Evolutionary conservation across 805 yeast species (phyloP).

Genomic region (Jamesozyma hellenica): DNA sequence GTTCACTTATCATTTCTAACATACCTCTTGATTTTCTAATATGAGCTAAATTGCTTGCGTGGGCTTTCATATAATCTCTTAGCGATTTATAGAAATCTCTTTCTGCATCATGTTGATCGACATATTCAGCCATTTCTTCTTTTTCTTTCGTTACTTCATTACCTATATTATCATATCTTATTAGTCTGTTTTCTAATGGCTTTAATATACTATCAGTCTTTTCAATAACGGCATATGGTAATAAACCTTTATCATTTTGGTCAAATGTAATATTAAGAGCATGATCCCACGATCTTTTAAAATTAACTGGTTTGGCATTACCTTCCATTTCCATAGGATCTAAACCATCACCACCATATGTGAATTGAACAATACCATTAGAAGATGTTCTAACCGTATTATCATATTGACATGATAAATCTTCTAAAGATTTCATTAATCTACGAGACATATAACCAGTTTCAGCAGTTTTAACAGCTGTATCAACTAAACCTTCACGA

Average conservation of each 20-base stretch:
- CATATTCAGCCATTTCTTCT: slow-evolving; percentile 44
- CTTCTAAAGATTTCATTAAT: slow-evolving; percentile 95
- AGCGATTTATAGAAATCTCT: slow-evolving; percentile 74
- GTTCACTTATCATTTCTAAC: slow-evolving; percentile 35
- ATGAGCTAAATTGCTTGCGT: slow-evolving; percentile 47
- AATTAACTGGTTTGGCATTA: slow-evolving; percentile 92
- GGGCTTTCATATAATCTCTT: slow-evolving; percentile 47
- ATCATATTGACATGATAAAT: slow-evolving; percentile 86
- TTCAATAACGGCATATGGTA: slow-evolving; percentile 60
- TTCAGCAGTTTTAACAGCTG: slow-evolving; percentile 98
- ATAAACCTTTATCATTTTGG: slow-evolving; percentile 42
- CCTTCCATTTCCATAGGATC: slow-evolving; percentile 99
- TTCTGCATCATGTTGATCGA: slow-evolving; percentile 82
- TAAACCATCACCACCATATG: slow-evolving; percentile 96
- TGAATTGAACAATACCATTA: slow-evolving; percentile 93
- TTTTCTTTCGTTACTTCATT: slow-evolving; percentile 36
- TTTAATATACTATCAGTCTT: slow-evolving; percentile 44
- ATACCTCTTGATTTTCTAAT: slow-evolving; percentile 48
- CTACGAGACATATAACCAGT: slow-evolving; percentile 98
- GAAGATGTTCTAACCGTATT: slow-evolving; percentile 90
- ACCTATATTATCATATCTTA: slow-evolving; percentile 70
- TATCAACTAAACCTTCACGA: slow-evolving; percentile 98
- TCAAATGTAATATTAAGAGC: slow-evolving; percentile 63
- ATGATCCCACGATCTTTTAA: slow-evolving; percentile 90
- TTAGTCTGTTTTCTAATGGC: slow-evolving; percentile 51